A percentile compares a stretch with the other conserved stretches of the same genome.
phyloP scores from a whole-genome alignment of 2,329 filamentous ascomycete genomes.

The Fusarium buxicola region DNA sequence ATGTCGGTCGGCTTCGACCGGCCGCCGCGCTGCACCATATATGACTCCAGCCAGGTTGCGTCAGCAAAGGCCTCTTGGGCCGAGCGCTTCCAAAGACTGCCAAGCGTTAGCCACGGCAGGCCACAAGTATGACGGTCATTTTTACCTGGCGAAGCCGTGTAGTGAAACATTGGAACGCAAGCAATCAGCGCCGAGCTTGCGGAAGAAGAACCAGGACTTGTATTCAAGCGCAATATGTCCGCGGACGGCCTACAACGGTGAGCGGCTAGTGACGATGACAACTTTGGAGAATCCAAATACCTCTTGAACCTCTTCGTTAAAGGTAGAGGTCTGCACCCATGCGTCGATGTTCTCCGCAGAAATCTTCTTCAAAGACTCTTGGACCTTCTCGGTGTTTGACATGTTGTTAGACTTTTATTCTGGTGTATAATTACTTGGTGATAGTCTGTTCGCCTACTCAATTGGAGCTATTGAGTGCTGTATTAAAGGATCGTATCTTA shows the following conservation, averaged over 20 bases:
- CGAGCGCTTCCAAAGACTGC: slow-evolving; percentile 11
- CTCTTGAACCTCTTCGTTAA: slow-evolving; percentile 4
- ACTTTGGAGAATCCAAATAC: background rate
- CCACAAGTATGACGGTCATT: no score
- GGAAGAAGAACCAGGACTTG: slow-evolving; percentile 13
- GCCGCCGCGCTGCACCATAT: slow-evolving; percentile 14
- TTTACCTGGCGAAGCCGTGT: slow-evolving; percentile 13
- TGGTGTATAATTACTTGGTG: no score
- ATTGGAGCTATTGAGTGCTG: no score
- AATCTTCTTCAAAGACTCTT: slow-evolving; percentile 10
- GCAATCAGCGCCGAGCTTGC: slow-evolving; percentile 13
- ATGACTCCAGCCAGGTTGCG: slow-evolving; percentile 16
- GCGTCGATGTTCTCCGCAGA: slow-evolving; percentile 6
- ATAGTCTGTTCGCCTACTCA: no score
- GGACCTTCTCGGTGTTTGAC: slow-evolving; percentile 9
- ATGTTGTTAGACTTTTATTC: no score
- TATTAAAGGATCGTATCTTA: no score
- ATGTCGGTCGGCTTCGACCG: slow-evolving; percentile 11
- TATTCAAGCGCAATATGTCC: slow-evolving; percentile 4
- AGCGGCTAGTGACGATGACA: background rate
- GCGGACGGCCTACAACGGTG: background rate
- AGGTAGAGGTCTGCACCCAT: background rate
- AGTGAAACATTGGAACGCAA: slow-evolving; percentile 10
- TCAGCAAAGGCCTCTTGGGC: slow-evolving; percentile 12
- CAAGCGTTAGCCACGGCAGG: background rate